Evolutionary conservation across 2,329 filamentous ascomycete species (phyloP), one percentile per base, ranked within the genome.

Genomic region (Ceratocystis lukuohia): DNA sequence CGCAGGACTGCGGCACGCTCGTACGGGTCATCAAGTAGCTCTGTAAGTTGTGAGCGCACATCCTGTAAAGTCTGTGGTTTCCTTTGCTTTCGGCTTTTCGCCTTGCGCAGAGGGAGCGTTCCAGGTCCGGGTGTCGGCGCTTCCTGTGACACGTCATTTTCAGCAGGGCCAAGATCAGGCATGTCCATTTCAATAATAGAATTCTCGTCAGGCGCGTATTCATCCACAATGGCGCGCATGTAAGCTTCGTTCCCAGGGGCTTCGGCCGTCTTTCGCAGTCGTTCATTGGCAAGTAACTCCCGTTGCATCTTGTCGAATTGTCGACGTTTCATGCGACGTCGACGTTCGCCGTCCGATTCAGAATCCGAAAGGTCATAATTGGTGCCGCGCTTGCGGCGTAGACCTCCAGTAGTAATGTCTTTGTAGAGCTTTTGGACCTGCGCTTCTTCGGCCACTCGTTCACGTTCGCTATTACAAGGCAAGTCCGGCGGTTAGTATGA

Each of bases 241-340:
- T 99, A 99, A 0, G 94, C 94, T 69, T 88, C 83, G 73, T 91
- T 93, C 73, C 93, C 92, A 1, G 89, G 89, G 71, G 95, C 91
- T 73, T 91, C 86, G 44, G 90, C 91, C 69, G 97, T 90, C 75
- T 93, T 92, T 73, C 88, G 90, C 71, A 99, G 85, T 46, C 91
- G 90, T 74, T 96, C 92, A 72, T 97, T 92, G 28, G 89, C 82
- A 61, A 96, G 83, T 7, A 99, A 81, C 5, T 92, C 89, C 74
- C 91, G 91, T 66, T 91, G 88, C 88, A 96, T 95, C 76, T 90
- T 89, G 45, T 88, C 88, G 75, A 96, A 96, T 72, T 96, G 90
- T 48, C 87, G 83, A 64, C 91, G 87, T 79, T 95, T 96, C 79
- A 88, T 85, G 63, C 90, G 85, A 59, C 88, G 85, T 57, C 85